Conservation (phyloP, 176 grass and related monocot genomes). For the Triticum turgidum region DNA sequence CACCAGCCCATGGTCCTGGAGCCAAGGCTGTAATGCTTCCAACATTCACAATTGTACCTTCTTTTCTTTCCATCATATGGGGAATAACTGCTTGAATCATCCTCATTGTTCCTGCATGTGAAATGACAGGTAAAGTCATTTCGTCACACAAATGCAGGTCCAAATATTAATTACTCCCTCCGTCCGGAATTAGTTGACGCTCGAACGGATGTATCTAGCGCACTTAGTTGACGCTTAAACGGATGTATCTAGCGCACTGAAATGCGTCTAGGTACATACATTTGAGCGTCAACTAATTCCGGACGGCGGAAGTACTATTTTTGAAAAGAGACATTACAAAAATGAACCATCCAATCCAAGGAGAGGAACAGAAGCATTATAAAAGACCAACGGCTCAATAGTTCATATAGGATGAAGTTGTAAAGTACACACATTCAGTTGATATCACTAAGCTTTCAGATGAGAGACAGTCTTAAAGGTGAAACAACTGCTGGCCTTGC, state of each 20-base stretch:
- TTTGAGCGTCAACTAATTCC: too few species aligned
- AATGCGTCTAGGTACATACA: too few species aligned
- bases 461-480: neutral
- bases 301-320: neutral
- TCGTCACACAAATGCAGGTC: neutral
- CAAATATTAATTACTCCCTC: neutral
- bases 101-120: conserved; percentile 70
- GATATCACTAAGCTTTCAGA: neutral
- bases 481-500: neutral
- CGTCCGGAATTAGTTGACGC: neutral
- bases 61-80: conserved; percentile 74
- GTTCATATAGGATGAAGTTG: neutral
- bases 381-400: neutral
- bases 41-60: conserved; percentile 89
- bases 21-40: conserved; percentile 78
- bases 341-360: conserved; percentile 13
- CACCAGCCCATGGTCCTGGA: conserved; percentile 94
- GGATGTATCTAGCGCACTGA: too few species aligned
- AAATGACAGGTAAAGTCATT: neutral
- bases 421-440: neutral
- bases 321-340: neutral
- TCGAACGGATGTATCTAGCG: too few species aligned
- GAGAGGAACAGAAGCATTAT: neutral
- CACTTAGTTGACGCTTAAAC: neutral
- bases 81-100: conserved; percentile 86